A percentile compares a stretch with the other conserved stretches of the same genome.
These are phyloP conservation scores for Daldinia caldariorum DNA, from an alignment of 495 filamentous ascomycete species.

Conservation along the genomic window DNA sequence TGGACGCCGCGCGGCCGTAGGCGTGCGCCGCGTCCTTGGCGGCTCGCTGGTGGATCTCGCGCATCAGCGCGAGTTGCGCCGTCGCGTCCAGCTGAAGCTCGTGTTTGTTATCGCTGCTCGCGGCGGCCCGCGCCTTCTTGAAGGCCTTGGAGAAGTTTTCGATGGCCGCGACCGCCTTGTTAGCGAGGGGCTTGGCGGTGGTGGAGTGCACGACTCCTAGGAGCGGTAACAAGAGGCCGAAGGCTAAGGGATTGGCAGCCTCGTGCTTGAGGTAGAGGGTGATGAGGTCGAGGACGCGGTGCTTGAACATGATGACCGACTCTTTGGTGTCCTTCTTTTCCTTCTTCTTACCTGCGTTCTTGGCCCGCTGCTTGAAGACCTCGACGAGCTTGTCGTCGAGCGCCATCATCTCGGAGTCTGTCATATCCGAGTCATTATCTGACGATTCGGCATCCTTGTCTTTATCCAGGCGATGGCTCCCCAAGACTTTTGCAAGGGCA, in stretches of 20 bases:
- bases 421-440: constrained; percentile 79
- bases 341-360: constrained; percentile 70
- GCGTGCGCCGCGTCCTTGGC: constrained; percentile 63
- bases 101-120: constrained; percentile 14
- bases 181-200: constrained; percentile 73
- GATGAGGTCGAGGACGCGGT: constrained; percentile 86
- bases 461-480: constrained; percentile 67
- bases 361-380: constrained; percentile 79
- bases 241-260: constrained; percentile 69
- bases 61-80: constrained; percentile 66
- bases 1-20: constrained; percentile 60
- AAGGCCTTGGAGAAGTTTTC: constrained; percentile 74
- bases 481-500: constrained; percentile 78
- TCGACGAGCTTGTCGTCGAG: constrained; percentile 82
- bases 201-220: constrained; percentile 62
- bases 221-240: constrained; percentile 73
- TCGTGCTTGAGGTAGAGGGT: constrained; percentile 86
- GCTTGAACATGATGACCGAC: constrained; percentile 94
- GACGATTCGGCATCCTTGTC: constrained; percentile 61
- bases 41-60: constrained; percentile 76
- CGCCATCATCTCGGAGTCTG: constrained; percentile 94
- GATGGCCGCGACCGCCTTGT: constrained; percentile 75
- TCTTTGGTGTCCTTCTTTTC: constrained; percentile 87
- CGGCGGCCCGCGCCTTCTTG: constrained; percentile 65
- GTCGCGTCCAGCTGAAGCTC: constrained; percentile 51